Percentiles rank a stretch among this genome's conserved stretches.
These are phyloP conservation scores for Pezicula radicicola DNA, from an alignment of 2,329 filamentous ascomycete genomes.

Conservation along the genomic window DNA sequence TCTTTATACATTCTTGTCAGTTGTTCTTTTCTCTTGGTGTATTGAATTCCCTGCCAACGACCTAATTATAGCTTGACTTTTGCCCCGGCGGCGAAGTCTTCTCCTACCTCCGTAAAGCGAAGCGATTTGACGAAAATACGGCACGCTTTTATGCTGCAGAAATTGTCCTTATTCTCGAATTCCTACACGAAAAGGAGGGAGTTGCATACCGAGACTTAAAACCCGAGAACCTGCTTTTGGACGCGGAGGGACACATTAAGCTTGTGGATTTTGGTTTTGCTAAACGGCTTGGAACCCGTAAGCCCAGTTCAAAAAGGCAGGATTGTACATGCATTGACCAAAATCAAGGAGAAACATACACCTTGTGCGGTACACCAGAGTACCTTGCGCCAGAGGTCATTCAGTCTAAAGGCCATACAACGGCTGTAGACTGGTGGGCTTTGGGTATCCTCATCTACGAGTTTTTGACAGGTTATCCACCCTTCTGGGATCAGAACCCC, in stretches of 20 bases:
- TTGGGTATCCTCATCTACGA: constrained; percentile 82
- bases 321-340: constrained; percentile 8
- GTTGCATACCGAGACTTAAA: constrained; percentile 81
- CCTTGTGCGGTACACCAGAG: constrained; percentile 78
- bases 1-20: constrained; percentile 73
- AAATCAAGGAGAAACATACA: constrained; percentile 67
- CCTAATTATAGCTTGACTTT: constrained; percentile 58
- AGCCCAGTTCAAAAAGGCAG: constrained; percentile 13
- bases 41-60: constrained; percentile 9
- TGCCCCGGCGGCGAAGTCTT: constrained; percentile 83
- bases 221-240: constrained; percentile 78
- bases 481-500: constrained; percentile 84
- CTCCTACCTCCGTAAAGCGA: constrained; percentile 73
- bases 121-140: constrained; percentile 75
- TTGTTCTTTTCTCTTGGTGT: not conserved
- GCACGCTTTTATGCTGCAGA: constrained; percentile 82
- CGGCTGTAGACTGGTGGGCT: constrained; percentile 85
- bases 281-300: constrained; percentile 67
- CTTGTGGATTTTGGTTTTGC: constrained; percentile 85
- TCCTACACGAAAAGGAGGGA: constrained; percentile 74
- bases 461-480: constrained; percentile 80
- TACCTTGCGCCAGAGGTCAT: constrained; percentile 85
- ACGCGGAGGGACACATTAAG: constrained; percentile 75
- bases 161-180: constrained; percentile 79
- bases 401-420: constrained; percentile 73